Evolutionary conservation across 768 basidiomycete species (phyloP), one percentile per base, ranked within the genome.

Genomic region (Lepiota venenata): DNA sequence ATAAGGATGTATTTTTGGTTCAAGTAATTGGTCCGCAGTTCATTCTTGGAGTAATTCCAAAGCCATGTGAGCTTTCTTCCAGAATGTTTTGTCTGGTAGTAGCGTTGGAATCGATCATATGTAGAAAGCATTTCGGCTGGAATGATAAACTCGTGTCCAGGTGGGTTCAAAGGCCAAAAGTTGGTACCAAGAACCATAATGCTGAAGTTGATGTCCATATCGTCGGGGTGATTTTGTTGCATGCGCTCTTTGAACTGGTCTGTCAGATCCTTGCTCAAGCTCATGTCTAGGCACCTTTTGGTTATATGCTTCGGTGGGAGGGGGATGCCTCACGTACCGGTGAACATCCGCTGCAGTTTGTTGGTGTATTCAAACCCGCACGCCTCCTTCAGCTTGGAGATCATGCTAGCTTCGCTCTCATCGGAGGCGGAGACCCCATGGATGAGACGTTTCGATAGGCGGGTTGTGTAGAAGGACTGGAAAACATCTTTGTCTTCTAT

Each of bases 401-500:
- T 97, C 96, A 99, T 99, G 69, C 88, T 94, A 21, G 91, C 87
- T 67, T 99, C 96, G 47, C 88, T 89, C 70, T 99, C 96, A 62
- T 98, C 95, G 2, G 95, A 98, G 6, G 92, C 91, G 10, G 93
- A 98, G 2, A 90, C 84, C 11, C 84, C 84, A 60, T 91, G 86
- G 61, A 99, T 93, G 21, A 99, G 84, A 57, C 96, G 93, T 66
- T 91, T 91, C 35, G 91, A 91, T 20, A 98, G 72, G 69, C 92
- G 95, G 58, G 92, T 96, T 14, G 88, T 90, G 74, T 99, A 98
- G 79, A 96, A 98, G 15, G 90, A 90, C 66, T 96, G 94, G 84
- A 98, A 99, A 11, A 98, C 92, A 60, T 99, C 96, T 75, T 97
- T 97, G 77, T 98, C 95, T 67, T 95, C 93, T 62, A 98, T 88